phyloP scores from a whole-genome alignment of 1,284 basidiomycete species.

The Anthracocystis walkeri region DNA sequence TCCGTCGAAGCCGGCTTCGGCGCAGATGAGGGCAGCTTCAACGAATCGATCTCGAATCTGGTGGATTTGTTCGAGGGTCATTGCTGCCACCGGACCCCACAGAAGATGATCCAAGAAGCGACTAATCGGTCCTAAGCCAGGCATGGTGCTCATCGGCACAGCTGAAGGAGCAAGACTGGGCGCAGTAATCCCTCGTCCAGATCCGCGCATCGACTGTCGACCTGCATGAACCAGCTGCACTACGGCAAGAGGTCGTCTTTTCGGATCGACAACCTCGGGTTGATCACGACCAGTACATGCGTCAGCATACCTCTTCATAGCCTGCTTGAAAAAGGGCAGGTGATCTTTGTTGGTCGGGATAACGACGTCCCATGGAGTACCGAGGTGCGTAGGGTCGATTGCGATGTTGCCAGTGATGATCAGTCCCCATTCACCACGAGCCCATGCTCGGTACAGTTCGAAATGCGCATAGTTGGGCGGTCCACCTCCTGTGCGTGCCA shows the following conservation, averaged over 20 bases:
- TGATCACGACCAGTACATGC: slow-evolving; percentile 53
- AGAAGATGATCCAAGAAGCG: slow-evolving; percentile 70
- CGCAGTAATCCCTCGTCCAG: slow-evolving; percentile 76
- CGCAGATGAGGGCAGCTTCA: slow-evolving; percentile 75
- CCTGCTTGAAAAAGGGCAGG: slow-evolving; percentile 63
- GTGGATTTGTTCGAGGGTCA: slow-evolving; percentile 75
- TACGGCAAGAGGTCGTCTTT: slow-evolving; percentile 67
- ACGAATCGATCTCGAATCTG: slow-evolving; percentile 78
- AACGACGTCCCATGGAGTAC: slow-evolving; percentile 83
- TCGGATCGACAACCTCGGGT: slow-evolving; percentile 66
- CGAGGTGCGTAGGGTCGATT: slow-evolving; percentile 79
- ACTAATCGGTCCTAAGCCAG: slow-evolving; percentile 35
- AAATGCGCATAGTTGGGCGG: slow-evolving; percentile 72
- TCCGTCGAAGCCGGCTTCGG: slow-evolving; percentile 83
- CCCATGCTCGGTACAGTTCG: slow-evolving; percentile 82
- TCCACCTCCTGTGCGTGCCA: slow-evolving; percentile 58
- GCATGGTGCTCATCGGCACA: slow-evolving; percentile 73
- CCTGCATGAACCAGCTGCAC: slow-evolving; percentile 90
- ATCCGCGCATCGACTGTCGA: slow-evolving; percentile 81
- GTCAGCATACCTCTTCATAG: slow-evolving; percentile 58
- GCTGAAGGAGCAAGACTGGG: slow-evolving; percentile 81
- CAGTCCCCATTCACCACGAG: slow-evolving; percentile 84
- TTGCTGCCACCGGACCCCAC: slow-evolving; percentile 70
- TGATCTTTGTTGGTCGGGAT: slow-evolving; percentile 72
- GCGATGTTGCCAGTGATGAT: slow-evolving; percentile 88